Evolutionary conservation across 352 stramenopile genomes (phyloP), one percentile per base, ranked within the genome.

Genomic region (Phytopythium montanum): DNA sequence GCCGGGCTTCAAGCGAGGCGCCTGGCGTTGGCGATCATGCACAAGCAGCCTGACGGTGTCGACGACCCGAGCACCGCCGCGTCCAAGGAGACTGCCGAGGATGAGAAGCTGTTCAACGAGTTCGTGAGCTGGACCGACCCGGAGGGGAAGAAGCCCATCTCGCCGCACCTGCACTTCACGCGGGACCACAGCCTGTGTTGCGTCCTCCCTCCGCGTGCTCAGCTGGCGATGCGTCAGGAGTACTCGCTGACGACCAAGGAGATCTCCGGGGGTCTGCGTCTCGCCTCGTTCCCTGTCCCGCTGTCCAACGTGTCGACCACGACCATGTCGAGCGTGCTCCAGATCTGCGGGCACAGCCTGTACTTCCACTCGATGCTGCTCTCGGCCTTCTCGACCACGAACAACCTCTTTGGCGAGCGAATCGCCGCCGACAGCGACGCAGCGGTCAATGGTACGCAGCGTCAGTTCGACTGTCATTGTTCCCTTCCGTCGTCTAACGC

Each of bases 321-420:
- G 51, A 92, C 79, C 6, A 59, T 95, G 25, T 66, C 61, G 16
- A 86, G 70, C 25, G 77, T 94, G 46, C 68, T 95, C n/a, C 73
- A 90, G 66, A 81, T 95, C 38, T 90, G 79, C 54, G 84, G 84
- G 3, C 75, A 91, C 59, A 95, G 83, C 61, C 60, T 95, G n/a
- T 88, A 94, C 49, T 95, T 95, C 68, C 84, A 95, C 55, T 88
- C 84, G 23, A 65, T 93, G 10, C 56, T 95, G 23, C 66, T 93
- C 5, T 91, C 82, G 23, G 79, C 73, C 1, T 95, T 95, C 56
- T 80, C 69, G 53, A 86, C 77, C 12, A 81, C 73, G 62, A 87
- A 73, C 53, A 91, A 81, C 46, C 76, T 71, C 2, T 94, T 93
- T 70, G 86, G 86, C 5, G 76, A 78, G 29, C 73, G 78, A 3